A percentile compares a stretch with the other conserved stretches of the same genome.
Conservation (phyloP, 108 stramenopile genomes). For the Cyclotella atomus region DNA sequence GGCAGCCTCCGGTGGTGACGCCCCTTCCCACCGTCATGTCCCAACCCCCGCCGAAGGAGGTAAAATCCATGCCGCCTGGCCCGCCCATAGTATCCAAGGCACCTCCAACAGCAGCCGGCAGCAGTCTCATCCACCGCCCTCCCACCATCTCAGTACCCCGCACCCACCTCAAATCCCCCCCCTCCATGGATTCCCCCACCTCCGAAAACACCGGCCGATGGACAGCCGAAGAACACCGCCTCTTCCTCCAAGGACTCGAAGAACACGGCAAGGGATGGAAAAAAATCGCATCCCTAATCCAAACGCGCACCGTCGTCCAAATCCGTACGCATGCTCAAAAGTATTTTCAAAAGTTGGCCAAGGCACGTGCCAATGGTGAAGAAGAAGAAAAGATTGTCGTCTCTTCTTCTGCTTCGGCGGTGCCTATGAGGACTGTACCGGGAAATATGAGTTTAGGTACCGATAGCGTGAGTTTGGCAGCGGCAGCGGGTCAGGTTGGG, state of each 20-base stretch:
- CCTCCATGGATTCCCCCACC: background rate
- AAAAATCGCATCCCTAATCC: constrained; percentile 89
- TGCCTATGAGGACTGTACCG: background rate
- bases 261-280: constrained; percentile 96
- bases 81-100: background rate
- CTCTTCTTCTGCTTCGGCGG: too few species aligned
- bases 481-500: constrained; percentile 19
- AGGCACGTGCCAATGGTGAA: constrained; percentile 89
- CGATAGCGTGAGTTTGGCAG: background rate
- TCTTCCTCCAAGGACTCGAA: constrained; percentile 94
- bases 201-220: constrained; percentile 95
- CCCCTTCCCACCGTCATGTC: background rate
- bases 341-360: constrained; percentile 98
- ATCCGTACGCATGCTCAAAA: constrained; percentile 99
- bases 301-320: constrained; percentile 95
- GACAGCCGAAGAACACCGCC: constrained; percentile 95
- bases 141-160: constrained; percentile 2
- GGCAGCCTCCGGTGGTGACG: background rate
- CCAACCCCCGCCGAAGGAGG: background rate
- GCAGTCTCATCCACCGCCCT: background rate
- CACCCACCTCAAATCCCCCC: background rate
- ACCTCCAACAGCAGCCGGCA: background rate
- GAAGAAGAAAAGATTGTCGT: background rate
- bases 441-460: constrained; percentile 1
- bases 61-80: background rate